Evolutionary conservation across 306 rosid genomes (phyloP).

Genomic region (Cicer arietinum): DNA sequence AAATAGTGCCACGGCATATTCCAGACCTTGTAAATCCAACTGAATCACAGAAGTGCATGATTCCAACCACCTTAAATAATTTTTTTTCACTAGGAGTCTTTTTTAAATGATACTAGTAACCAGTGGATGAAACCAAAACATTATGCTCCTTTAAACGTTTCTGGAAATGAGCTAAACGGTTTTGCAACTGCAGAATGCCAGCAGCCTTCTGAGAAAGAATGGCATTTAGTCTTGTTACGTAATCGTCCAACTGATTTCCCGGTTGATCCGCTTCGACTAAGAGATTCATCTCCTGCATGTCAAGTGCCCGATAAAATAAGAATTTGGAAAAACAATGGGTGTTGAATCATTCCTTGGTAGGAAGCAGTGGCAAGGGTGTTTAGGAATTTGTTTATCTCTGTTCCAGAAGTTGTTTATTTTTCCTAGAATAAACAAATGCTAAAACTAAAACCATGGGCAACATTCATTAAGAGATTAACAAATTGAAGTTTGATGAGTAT

Average conservation of each 20-base stretch:
- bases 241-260: slow-evolving; percentile 88
- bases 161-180: slow-evolving; percentile 88
- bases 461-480: slow-evolving; percentile 13
- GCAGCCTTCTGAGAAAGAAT: slow-evolving; percentile 99
- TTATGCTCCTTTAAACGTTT: slow-evolving; percentile 93
- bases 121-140: slow-evolving; percentile 77
- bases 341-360: slow-evolving; percentile 14
- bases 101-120: slow-evolving; percentile 55
- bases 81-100: slow-evolving; percentile 29
- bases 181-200: slow-evolving; percentile 89
- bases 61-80: slow-evolving; percentile 37
- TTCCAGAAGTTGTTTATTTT: slow-evolving; percentile 9
- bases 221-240: slow-evolving; percentile 74
- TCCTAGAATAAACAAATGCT: slow-evolving; percentile 18
- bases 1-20: slow-evolving; percentile 31
- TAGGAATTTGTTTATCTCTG: slow-evolving; percentile 24
- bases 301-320: slow-evolving; percentile 29
- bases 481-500: slow-evolving; percentile 17
- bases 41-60: slow-evolving; percentile 38
- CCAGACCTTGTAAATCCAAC: slow-evolving; percentile 32
- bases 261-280: slow-evolving; percentile 98
- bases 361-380: slow-evolving; percentile 21
- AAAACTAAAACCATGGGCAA: slow-evolving; percentile 22
- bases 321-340: slow-evolving; percentile 15
- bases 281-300: slow-evolving; percentile 92